Conservation (phyloP, 441 rosid genomes). For the Jatropha multifida region DNA sequence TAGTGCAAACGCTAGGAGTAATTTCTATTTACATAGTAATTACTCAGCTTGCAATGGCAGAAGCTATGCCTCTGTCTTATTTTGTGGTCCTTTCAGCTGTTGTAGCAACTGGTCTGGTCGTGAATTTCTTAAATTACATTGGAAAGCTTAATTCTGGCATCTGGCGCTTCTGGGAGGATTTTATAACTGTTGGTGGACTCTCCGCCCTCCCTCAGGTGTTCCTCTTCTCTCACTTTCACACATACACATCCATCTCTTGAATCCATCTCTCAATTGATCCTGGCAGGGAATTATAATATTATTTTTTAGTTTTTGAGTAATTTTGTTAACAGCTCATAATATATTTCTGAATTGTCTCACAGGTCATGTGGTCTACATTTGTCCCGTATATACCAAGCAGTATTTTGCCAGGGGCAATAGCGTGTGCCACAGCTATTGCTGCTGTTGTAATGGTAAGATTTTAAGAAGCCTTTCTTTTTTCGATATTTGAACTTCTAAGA, state of each 20-base stretch:
- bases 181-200: constrained; percentile 74
- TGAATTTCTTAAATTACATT: constrained; percentile 57
- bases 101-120: constrained; percentile 54
- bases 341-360: constrained; percentile 22
- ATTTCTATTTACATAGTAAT: constrained; percentile 55
- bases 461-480: constrained; percentile 9
- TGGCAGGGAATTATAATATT: not conserved
- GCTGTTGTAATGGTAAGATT: constrained; percentile 74
- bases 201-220: constrained; percentile 79
- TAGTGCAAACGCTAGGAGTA: constrained; percentile 86
- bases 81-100: constrained; percentile 55
- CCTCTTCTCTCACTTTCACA: constrained; percentile 17
- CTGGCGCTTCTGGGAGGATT: constrained; percentile 87
- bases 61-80: constrained; percentile 74
- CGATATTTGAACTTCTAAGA: constrained; percentile 39
- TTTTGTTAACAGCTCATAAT: not conserved
- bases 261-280: not conserved
- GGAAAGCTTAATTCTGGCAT: constrained; percentile 46
- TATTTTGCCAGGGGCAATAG: constrained; percentile 61
- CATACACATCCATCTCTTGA: not conserved
- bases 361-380: constrained; percentile 96
- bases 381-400: constrained; percentile 72
- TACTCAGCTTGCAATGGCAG: constrained; percentile 81
- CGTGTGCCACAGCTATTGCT: constrained; percentile 55
- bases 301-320: not conserved